Percentiles rank a stretch among this genome's conserved stretches.
These are phyloP conservation scores for Nematocida homosporus DNA, from an alignment of 371 early-diverging fungal genomes.

Conservation along the genomic window DNA sequence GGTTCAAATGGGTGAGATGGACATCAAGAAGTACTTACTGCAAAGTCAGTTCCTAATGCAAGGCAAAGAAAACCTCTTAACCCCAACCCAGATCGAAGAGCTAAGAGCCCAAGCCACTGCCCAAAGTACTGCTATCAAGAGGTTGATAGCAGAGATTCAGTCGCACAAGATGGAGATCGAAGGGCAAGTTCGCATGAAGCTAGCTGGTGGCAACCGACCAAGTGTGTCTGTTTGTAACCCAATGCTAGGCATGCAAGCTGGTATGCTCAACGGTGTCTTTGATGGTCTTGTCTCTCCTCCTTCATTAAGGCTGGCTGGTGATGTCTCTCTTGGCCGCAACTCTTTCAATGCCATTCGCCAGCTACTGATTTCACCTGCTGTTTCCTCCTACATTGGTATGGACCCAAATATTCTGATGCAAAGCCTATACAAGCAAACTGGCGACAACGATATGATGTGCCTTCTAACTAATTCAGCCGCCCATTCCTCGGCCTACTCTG, in stretches of 20 bases:
- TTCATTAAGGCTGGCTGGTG: constrained; percentile 20
- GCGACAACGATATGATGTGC: constrained; percentile 51
- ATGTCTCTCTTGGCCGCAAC: constrained; percentile 3
- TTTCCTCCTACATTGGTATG: constrained; percentile 26
- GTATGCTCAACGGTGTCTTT: constrained; percentile 3
- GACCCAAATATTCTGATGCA: constrained; percentile 7
- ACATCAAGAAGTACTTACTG: constrained; percentile 20
- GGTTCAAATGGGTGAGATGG: neutral
- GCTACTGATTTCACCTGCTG: constrained; percentile 2
- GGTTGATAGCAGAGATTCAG: constrained; percentile 14
- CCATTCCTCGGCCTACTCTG: neutral
- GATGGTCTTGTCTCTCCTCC: constrained; percentile 21
- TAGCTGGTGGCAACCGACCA: constrained; percentile 12
- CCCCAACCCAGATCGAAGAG: constrained; percentile 11
- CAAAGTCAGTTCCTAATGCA: constrained; percentile 45
- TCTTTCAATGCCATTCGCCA: constrained; percentile 35
- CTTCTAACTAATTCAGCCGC: constrained; percentile 9
- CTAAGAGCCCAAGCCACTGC: constrained; percentile 4
- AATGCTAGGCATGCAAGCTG: constrained; percentile 19
- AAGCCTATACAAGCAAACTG: neutral
- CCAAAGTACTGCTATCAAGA: constrained; percentile 19
- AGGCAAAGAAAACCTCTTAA: neutral
- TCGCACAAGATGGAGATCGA: constrained; percentile 10
- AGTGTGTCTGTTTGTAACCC: constrained; percentile 30
- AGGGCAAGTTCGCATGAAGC: neutral